phyloP scores from a whole-genome alignment of 495 filamentous ascomycete species.

The Echria macrotheca region DNA sequence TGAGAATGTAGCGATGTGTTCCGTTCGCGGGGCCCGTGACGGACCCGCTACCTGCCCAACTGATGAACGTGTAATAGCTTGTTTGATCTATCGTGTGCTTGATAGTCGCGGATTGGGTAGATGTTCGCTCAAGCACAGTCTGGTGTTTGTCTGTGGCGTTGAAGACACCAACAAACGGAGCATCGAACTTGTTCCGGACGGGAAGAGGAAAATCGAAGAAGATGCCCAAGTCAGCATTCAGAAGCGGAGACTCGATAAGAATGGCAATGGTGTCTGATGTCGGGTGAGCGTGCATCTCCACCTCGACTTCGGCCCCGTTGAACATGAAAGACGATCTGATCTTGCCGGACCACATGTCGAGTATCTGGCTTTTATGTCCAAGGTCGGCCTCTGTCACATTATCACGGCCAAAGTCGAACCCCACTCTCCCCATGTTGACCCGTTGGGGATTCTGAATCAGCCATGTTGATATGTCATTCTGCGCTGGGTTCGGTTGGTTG shows the following conservation, averaged over 20 bases:
- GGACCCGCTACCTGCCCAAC: slow-evolving; percentile 32
- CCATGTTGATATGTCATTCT: slow-evolving; percentile 49
- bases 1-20: slow-evolving; percentile 44
- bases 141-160: slow-evolving; percentile 39
- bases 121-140: slow-evolving; percentile 26
- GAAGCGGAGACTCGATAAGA: slow-evolving; percentile 34
- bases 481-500: slow-evolving; percentile 45
- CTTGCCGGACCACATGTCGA: slow-evolving; percentile 46
- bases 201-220: slow-evolving; percentile 51
- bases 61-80: slow-evolving; percentile 37
- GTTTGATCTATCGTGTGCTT: slow-evolving; percentile 39
- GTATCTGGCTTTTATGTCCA: slow-evolving; percentile 35
- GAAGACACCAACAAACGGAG: slow-evolving; percentile 46
- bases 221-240: slow-evolving; percentile 34
- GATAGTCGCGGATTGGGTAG: slow-evolving; percentile 34
- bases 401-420: slow-evolving; percentile 37
- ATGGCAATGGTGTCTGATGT: slow-evolving; percentile 44
- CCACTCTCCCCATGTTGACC: slow-evolving; percentile 44
- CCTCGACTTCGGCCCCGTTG: slow-evolving; percentile 31
- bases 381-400: slow-evolving; percentile 37
- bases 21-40: slow-evolving; percentile 29
- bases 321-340: slow-evolving; percentile 42
- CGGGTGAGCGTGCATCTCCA: slow-evolving; percentile 44
- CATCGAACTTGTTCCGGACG: slow-evolving; percentile 41
- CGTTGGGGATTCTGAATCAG: slow-evolving; percentile 49